Evolutionary conservation across 768 basidiomycete genomes (phyloP), one percentile per base, ranked within the genome.

Genomic region (Heimioporus sp.): DNA sequence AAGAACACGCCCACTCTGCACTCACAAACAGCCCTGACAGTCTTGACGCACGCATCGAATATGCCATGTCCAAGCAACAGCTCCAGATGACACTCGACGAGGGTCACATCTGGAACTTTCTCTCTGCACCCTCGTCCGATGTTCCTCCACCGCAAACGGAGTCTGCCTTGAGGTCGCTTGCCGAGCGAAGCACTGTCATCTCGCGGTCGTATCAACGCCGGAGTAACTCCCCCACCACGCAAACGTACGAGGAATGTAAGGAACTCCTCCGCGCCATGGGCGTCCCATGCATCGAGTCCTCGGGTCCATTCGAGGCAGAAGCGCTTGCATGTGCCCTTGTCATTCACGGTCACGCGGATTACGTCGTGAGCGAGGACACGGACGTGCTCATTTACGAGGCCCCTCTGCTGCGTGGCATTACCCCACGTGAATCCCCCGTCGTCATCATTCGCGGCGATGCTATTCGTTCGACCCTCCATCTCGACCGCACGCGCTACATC

Each of bases 331-430:
- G 89, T 6, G 79, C 87, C 9, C 74, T 96, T 36, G 92, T 90
- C 11, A 60, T 83, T 15, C 72, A 80, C 28, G 93, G 94, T 3
- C 63, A 77, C 41, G 93, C 90, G 0, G 92, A 97, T 69, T 93
- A 81, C 62, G 94, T 96, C 17, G 90, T 82, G 5, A 95, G 89
- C 57, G 94, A 97, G 71, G 94, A 97, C 66, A 90, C 90, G 20
- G 91, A 93, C 60, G 90, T 92, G 13, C 73, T 93, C 37, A 74
- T 89, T 2, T 92, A 92, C 67, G 89, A 83, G 58, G 92, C 85
- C 0, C 90, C 92, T 0, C 74, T 97, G 42, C 62, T 97, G 16
- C 87, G 90, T 32, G 89, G 90, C 64, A 71, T 94, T 40, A 85
- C 90, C 13, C 79, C 71, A 41, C 76, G 78, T 4, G 68, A 73